A percentile compares a stretch with the other conserved stretches of the same genome.
phyloP scores from a whole-genome alignment of 257 asterid genomes.

The Galeopsis tetrahit region DNA sequence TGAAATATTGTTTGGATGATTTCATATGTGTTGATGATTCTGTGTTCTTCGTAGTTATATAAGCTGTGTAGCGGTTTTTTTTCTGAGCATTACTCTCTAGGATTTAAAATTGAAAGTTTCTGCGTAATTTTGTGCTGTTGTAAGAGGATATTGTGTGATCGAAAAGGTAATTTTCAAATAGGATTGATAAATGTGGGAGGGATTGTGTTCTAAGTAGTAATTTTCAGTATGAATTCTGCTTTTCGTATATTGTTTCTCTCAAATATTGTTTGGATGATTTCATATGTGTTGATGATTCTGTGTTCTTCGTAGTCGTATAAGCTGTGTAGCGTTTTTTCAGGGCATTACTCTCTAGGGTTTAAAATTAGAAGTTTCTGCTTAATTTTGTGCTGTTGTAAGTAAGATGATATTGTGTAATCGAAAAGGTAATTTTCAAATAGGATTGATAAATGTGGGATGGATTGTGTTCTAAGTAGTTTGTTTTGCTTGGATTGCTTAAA shows the following conservation, averaged over 20 bases:
- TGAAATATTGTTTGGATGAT: background rate
- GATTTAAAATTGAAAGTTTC: background rate
- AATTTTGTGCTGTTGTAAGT: background rate
- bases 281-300: conserved; percentile 1
- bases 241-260: background rate
- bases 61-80: background rate
- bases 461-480: background rate
- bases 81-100: background rate
- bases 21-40: conserved; percentile 3
- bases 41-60: background rate
- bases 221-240: background rate
- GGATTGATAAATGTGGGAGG: background rate
- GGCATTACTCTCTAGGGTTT: background rate
- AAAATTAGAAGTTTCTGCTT: background rate
- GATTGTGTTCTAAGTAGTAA: background rate
- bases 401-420: background rate
- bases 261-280: background rate
- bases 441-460: background rate
- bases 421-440: background rate
- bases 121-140: background rate
- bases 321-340: background rate
- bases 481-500: background rate
- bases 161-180: background rate
- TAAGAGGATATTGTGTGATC: background rate
- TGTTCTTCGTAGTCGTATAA: background rate